Evolutionary conservation across 202 grass and related monocot species (phyloP).

Genomic region (Schoenoplectus triqueter): DNA sequence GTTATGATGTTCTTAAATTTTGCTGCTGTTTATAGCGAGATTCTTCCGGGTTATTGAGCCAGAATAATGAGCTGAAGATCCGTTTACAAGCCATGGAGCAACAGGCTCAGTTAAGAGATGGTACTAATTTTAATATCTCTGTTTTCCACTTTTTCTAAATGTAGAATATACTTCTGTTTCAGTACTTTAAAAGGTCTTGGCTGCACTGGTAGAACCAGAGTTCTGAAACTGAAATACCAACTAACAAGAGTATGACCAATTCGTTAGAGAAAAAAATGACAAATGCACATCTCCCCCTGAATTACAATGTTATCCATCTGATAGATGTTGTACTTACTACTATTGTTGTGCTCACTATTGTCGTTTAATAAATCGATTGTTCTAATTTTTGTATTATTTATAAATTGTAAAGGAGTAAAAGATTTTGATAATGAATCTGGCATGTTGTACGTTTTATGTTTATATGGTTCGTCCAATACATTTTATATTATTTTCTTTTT

Average conservation of each 20-base stretch:
- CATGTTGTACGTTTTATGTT: no score
- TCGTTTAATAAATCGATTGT: neutral
- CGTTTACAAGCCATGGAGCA: conserved; percentile 63
- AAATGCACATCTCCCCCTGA: neutral
- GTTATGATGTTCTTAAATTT: conserved; percentile 25
- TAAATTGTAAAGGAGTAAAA: no score
- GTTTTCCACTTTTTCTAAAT: neutral
- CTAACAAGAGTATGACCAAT: neutral
- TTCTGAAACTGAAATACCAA: neutral
- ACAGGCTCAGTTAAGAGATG: conserved; percentile 65
- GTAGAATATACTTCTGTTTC: conserved; percentile 14
- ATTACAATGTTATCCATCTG: neutral
- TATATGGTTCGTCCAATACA: no score
- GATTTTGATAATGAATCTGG: neutral
- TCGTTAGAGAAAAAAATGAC: neutral
- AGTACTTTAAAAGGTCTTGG: neutral
- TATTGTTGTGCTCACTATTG: neutral
- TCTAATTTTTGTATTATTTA: neutral
- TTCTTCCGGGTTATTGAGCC: conserved; percentile 45
- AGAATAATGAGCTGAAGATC: conserved; percentile 81
- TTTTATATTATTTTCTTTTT: neutral
- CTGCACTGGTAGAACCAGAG: neutral
- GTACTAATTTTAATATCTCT: conserved; percentile 42
- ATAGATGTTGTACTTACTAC: neutral
- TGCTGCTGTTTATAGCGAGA: conserved; percentile 53